A percentile compares a stretch with the other conserved stretches of the same genome.
Evolutionary conservation across 2,329 filamentous ascomycete genomes (phyloP).

Genomic region (Apiospora sp.): DNA sequence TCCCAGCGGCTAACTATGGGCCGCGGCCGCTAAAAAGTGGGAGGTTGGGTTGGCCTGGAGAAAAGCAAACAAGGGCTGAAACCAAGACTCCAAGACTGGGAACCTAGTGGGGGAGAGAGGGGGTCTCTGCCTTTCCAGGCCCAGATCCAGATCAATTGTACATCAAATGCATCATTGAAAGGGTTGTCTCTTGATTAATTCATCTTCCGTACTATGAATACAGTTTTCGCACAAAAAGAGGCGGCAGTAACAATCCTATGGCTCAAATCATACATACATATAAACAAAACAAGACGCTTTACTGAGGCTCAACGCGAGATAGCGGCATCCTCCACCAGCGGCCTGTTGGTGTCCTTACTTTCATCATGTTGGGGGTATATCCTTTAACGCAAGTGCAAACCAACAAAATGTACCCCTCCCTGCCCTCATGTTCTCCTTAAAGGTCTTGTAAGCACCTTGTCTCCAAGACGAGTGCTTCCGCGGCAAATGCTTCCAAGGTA

Average conservation of each 20-base stretch:
- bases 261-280: not conserved
- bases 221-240: not conserved
- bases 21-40: slow-evolving; percentile 3
- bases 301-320: not conserved
- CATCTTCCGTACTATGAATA: not conserved
- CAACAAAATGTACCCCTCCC: slow-evolving; percentile 13
- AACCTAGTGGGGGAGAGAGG: not conserved
- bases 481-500: not conserved
- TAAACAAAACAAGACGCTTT: not conserved
- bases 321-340: not conserved
- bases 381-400: slow-evolving; percentile 24
- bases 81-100: not conserved
- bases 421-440: not conserved
- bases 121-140: not conserved
- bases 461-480: not conserved
- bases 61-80: not conserved
- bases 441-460: not conserved
- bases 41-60: slow-evolving; percentile 7
- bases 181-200: slow-evolving; percentile 3
- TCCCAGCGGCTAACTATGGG: not conserved
- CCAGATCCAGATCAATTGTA: too few species aligned
- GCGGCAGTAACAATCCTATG: not conserved
- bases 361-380: slow-evolving; percentile 25
- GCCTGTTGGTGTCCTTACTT: not conserved
- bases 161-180: not conserved